These are phyloP conservation scores for Colletotrichum tanaceti DNA, from an alignment of 2,329 filamentous ascomycete species.

Conservation along the genomic window DNA sequence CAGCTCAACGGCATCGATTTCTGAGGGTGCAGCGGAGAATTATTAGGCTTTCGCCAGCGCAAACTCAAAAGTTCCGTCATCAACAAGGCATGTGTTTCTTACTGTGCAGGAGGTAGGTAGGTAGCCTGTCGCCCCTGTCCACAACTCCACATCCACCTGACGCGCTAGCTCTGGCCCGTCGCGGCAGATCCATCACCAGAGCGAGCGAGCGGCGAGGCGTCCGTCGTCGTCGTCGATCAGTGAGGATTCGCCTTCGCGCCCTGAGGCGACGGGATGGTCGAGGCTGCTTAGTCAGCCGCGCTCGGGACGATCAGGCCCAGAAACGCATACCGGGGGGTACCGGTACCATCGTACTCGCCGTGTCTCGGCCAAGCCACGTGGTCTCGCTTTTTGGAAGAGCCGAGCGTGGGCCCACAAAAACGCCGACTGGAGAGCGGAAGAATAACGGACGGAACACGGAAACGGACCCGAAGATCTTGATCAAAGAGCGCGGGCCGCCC, in stretches of 20 bases:
- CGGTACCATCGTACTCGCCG: slow-evolving; percentile 17
- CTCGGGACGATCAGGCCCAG: slow-evolving; percentile 12
- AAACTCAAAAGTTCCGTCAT: slow-evolving; percentile 37
- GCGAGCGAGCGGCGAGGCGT: slow-evolving; percentile 19
- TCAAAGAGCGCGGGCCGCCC: not conserved
- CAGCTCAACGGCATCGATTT: slow-evolving; percentile 13
- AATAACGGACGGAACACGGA: slow-evolving; percentile 3
- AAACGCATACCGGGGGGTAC: not conserved
- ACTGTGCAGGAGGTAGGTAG: too few relatives aligned
- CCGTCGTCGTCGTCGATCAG: slow-evolving; percentile 18
- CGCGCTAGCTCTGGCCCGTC: slow-evolving; percentile 25
- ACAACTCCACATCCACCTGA: slow-evolving; percentile 27
- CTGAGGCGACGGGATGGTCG: not conserved
- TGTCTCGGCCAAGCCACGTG: slow-evolving; percentile 21
- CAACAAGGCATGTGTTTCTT: slow-evolving; percentile 13
- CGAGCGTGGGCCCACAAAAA: slow-evolving; percentile 18
- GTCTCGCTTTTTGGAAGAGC: not conserved
- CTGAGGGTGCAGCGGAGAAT: slow-evolving; percentile 18
- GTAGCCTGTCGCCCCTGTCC: too few relatives aligned
- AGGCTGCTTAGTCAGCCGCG: slow-evolving; percentile 6
- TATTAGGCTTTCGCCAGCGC: slow-evolving; percentile 31
- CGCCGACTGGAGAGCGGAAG: slow-evolving; percentile 27
- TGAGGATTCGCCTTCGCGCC: not conserved
- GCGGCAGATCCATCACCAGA: slow-evolving; percentile 14
- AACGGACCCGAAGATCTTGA: slow-evolving; percentile 13